A percentile compares a stretch with the other conserved stretches of the same genome.
Conservation (phyloP, 352 stramenopile species). For the Globisporangium ultimum region DNA sequence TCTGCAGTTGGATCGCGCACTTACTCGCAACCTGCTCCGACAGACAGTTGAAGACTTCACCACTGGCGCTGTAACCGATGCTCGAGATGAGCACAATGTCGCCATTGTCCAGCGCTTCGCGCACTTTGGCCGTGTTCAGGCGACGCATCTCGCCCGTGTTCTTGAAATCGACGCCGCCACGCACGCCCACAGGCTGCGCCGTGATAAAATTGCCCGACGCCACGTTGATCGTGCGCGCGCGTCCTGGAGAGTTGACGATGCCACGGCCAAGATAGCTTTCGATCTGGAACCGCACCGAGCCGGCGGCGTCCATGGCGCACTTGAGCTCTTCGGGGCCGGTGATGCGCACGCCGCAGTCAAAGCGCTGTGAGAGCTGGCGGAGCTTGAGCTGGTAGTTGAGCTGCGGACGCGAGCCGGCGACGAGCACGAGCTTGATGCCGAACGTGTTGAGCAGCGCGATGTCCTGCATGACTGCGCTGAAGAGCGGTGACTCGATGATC, state of each 20-base stretch:
- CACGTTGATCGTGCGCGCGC: slow-evolving; percentile 86
- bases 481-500: slow-evolving; percentile 91
- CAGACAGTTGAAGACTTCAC: slow-evolving; percentile 91
- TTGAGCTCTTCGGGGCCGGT: slow-evolving; percentile 90
- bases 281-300: slow-evolving; percentile 87
- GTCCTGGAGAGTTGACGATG: slow-evolving; percentile 80
- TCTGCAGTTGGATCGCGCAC: slow-evolving; percentile 76
- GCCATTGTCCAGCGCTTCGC: slow-evolving; percentile 87
- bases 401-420: slow-evolving; percentile 94
- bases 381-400: slow-evolving; percentile 90
- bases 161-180: slow-evolving; percentile 86
- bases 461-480: slow-evolving; percentile 93
- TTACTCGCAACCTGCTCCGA: slow-evolving; percentile 89
- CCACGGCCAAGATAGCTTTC: slow-evolving; percentile 81
- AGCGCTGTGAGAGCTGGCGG: slow-evolving; percentile 63
- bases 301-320: slow-evolving; percentile 94
- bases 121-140: slow-evolving; percentile 92
- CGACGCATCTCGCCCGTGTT: slow-evolving; percentile 92
- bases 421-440: slow-evolving; percentile 92
- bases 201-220: slow-evolving; percentile 97
- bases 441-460: slow-evolving; percentile 95
- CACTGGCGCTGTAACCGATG: slow-evolving; percentile 94
- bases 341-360: slow-evolving; percentile 85
- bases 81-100: slow-evolving; percentile 97
- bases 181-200: slow-evolving; percentile 86